Conservation (phyloP, 257 asterid species). For the Echites panduratus region DNA sequence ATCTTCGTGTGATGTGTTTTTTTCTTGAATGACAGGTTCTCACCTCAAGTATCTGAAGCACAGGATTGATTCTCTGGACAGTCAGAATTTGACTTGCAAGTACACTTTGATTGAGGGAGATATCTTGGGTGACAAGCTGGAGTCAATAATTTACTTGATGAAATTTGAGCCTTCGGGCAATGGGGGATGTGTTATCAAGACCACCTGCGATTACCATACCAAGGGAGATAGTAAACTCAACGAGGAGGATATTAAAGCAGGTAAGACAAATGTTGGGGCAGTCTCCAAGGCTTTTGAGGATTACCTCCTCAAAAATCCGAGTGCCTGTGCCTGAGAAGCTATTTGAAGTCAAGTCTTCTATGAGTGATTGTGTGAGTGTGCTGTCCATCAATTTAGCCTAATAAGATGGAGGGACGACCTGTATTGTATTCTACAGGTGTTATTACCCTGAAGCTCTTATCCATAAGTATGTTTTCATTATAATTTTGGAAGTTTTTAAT, state of each 20-base stretch:
- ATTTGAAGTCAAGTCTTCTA: not conserved
- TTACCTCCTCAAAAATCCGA: conserved; percentile 26
- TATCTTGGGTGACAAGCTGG: conserved; percentile 23
- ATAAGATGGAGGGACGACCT: not conserved
- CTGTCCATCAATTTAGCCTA: not conserved
- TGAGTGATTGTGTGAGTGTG: not conserved
- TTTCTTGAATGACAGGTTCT: conserved; percentile 11
- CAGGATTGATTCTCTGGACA: conserved; percentile 28
- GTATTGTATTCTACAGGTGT: not conserved
- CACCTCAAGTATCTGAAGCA: conserved; percentile 31
- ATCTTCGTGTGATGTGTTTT: not conserved
- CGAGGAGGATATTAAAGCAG: conserved; percentile 33
- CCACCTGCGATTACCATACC: conserved; percentile 23
- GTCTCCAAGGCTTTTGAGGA: conserved; percentile 36
- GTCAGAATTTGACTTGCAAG: conserved; percentile 20
- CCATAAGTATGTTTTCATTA: not conserved
- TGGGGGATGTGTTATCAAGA: conserved; percentile 28
- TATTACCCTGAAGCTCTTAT: not conserved
- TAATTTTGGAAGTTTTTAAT: not conserved
- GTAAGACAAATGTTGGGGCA: conserved; percentile 18
- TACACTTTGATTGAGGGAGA: conserved; percentile 38
- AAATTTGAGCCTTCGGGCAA: conserved; percentile 26
- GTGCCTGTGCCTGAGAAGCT: not conserved
- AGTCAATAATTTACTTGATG: conserved; percentile 23
- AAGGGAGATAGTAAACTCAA: conserved; percentile 25